Evolutionary conservation across 129 eudicot genomes (phyloP).

Genomic region (Erigeron canadensis): DNA sequence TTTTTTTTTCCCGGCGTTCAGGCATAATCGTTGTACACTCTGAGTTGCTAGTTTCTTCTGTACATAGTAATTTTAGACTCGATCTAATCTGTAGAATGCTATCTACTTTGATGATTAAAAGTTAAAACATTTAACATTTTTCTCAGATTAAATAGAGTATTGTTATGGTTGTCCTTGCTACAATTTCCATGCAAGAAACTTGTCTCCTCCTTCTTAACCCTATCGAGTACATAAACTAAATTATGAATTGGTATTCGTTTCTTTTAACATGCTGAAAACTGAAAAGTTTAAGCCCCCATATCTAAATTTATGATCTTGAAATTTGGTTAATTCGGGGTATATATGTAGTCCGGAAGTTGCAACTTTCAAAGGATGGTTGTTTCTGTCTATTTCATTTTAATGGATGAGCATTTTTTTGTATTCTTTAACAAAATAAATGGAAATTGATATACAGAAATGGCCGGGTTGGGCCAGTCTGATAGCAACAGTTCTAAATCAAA

Average conservation of each 20-base stretch:
- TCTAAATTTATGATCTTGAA: neutral
- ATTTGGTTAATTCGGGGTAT: too few species aligned
- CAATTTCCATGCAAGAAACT: neutral
- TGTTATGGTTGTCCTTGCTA: neutral
- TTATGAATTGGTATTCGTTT: neutral
- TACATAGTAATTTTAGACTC: slow-evolving; percentile 28
- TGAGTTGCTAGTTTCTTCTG: slow-evolving; percentile 24
- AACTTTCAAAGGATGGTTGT: neutral
- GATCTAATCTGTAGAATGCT: slow-evolving; percentile 21
- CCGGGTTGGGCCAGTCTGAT: too few species aligned
- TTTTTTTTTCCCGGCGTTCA: slow-evolving; percentile 6
- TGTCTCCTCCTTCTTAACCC: too few species aligned
- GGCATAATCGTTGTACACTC: slow-evolving; percentile 22
- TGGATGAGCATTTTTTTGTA: neutral
- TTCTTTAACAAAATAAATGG: neutral
- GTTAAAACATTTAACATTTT: slow-evolving; percentile 5
- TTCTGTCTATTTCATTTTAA: too few species aligned
- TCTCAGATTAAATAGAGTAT: neutral
- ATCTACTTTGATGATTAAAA: slow-evolving; percentile 12
- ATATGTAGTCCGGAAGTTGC: neutral
- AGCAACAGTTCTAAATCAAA: too few species aligned
- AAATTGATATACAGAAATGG: neutral
- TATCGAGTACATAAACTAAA: neutral
- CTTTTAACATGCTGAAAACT: neutral
- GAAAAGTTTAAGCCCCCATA: neutral